Base-by-base conservation (phyloP, 768 basidiomycete genomes). In the Leccinellum luteum region DNA sequence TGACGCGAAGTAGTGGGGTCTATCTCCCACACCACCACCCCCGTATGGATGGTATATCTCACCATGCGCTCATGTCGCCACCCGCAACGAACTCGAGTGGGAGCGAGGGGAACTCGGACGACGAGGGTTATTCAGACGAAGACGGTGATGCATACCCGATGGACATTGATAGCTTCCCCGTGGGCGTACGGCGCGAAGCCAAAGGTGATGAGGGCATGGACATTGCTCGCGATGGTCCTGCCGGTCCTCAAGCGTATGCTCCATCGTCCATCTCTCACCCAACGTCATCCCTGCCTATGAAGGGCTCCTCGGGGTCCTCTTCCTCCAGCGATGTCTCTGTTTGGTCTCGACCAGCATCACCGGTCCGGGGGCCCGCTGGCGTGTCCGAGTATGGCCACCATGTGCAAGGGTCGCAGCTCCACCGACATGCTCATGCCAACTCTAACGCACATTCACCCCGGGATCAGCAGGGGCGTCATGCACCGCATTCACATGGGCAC, bases 21-120 rank as follows among this genome's bases (percentile, higher is more conserved):
- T 70, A 65, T 31, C 61, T 19, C 32, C 57, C 55, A 4, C 60
- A 21, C 23, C 58, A 62, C 28, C 52, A 55, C 12, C 3, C 56
- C n/a, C 60, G 63, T 17, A 4, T 64, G 9, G 62, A 58, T 3
- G 53, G 53, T 0, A 12, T 60, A 0, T n/a, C 59, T 8, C 63
- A 61, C 8, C 61, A 55, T 4, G 61, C 62, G 0, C 61, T 73
- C 44, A 69, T 71, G 63, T 71, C 70, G 0, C 70, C 70, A 0
- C 70, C 70, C 3, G 67, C 71, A 0, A 71, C 70, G 3, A 66
- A 71, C 25, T 70, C 69, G 4, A 69, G 69, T 35, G 19, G 63
- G 12, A 70, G 69, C 21, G 69, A 71, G 3, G 66, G 62, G 3
- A 66, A 68, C n/a, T 68, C 67, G 3, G 66, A 68, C 7, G 69